Percentiles rank a stretch among this genome's conserved stretches.
phyloP scores from a whole-genome alignment of 2,329 filamentous ascomycete genomes.

The Venturia nashicola region DNA sequence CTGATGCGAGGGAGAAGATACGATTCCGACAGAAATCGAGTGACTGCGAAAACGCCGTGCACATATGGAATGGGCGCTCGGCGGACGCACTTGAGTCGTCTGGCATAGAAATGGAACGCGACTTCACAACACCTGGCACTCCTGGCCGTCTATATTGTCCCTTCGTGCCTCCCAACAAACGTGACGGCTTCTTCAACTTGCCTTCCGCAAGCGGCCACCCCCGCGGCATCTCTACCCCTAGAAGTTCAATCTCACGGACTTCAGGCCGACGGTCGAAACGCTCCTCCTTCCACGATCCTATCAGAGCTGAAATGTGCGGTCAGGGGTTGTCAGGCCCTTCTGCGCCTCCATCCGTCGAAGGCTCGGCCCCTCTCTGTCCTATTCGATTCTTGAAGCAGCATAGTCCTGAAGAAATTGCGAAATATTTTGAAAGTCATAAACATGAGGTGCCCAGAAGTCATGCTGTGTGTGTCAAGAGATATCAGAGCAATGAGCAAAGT shows the following conservation, averaged over 20 bases:
- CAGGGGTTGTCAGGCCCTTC: constrained; percentile 24
- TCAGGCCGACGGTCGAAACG: constrained; percentile 27
- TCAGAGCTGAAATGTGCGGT: constrained; percentile 27
- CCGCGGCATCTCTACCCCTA: constrained; percentile 31
- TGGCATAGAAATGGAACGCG: constrained; percentile 53
- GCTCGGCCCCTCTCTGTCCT: constrained; percentile 57
- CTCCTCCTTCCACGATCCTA: constrained; percentile 29
- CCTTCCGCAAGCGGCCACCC: constrained; percentile 29
- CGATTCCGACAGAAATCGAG: constrained; percentile 12
- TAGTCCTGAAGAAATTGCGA: constrained; percentile 81
- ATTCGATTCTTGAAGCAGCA: constrained; percentile 90
- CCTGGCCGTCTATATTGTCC: constrained; percentile 72
- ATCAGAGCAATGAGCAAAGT: constrained; percentile 75
- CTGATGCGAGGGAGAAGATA: constrained; percentile 20
- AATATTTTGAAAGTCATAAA: constrained; percentile 90
- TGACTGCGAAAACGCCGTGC: constrained; percentile 19
- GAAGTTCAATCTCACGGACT: constrained; percentile 26
- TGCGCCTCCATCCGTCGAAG: constrained; percentile 35
- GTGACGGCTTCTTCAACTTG: constrained; percentile 19
- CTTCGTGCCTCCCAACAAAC: constrained; percentile 39
- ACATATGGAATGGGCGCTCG: constrained; percentile 29
- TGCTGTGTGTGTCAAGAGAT: constrained; percentile 80
- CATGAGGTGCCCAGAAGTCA: constrained; percentile 90
- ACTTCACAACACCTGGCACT: constrained; percentile 79
- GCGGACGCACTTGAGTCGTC: constrained; percentile 25